phyloP scores from a whole-genome alignment of 345 rosid genomes.

The Lagerstroemia speciosa region DNA sequence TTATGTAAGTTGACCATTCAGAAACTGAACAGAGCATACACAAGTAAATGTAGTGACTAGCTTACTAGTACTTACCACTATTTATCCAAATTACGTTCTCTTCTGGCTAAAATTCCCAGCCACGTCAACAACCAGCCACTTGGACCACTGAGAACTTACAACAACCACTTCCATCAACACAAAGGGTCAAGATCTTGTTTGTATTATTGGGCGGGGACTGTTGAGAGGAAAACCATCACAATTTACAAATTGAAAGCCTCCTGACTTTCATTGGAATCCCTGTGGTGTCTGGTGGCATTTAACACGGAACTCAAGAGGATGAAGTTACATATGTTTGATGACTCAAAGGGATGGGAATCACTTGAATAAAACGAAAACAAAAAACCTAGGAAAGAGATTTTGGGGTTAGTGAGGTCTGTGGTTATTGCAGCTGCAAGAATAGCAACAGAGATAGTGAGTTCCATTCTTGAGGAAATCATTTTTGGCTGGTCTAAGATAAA shows the following conservation, averaged over 20 bases:
- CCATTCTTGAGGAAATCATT: conserved; percentile 25
- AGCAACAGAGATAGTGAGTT: conserved; percentile 27
- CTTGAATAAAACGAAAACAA: not conserved
- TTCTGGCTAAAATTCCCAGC: conserved; percentile 41
- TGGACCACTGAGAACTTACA: conserved; percentile 84
- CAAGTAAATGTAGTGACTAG: not conserved
- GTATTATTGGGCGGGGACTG: conserved; percentile 64
- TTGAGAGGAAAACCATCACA: conserved; percentile 63
- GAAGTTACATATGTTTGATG: not conserved
- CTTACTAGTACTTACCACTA: conserved; percentile 78
- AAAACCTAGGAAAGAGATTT: conserved; percentile 12
- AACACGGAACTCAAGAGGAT: not conserved
- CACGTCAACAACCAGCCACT: conserved; percentile 61
- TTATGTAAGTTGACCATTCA: not conserved
- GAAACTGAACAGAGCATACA: not conserved
- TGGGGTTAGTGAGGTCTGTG: conserved; percentile 17
- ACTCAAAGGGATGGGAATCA: conserved; percentile 7
- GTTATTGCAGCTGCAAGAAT: conserved; percentile 35
- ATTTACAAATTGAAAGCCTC: conserved; percentile 29
- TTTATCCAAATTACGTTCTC: conserved; percentile 69
- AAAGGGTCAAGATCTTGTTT: conserved; percentile 42
- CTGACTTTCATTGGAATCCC: conserved; percentile 16
- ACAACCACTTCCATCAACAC: conserved; percentile 72
- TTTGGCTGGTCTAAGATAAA: not conserved
- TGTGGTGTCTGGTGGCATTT: conserved; percentile 10